Evolutionary conservation across 768 basidiomycete genomes (phyloP), one percentile per base, ranked within the genome.

Genomic region (Rhodotorula kratochvilovae): DNA sequence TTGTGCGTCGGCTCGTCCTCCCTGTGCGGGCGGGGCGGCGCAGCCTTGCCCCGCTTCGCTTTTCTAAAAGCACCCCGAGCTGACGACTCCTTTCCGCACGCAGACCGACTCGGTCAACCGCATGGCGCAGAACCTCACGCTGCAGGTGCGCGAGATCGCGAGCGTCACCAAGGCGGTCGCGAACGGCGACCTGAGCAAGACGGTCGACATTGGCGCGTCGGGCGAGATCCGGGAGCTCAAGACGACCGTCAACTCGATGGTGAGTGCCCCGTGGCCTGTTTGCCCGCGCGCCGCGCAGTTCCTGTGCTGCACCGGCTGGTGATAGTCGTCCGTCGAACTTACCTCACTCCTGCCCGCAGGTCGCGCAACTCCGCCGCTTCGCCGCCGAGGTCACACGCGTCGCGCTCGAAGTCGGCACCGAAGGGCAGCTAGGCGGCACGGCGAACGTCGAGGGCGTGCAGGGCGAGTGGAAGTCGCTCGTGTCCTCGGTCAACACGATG

Each of bases 391-490:
- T 83, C 51, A 82, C 81, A 4, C 78, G 81, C 2, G 78, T 84
- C 50, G 81, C 81, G 42, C 77, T 82, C 54, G 83, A 83, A 67
- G 83, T 84, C 66, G 83, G 83, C 10, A 83, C 83, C 35, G 80
- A 83, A 70, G 83, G 83, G 12, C 80, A 79, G 68, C 58, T 76
- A 15, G 73, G 93, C 70, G 92, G 92, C 64, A 91, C 94, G 78
- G 93, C 93, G 17, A 86, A 85, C 45, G 93, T 95, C 46, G 88
- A 90, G 72, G 91, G 90, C 78, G 92, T 93, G 1, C 90, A 92
- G 79, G 93, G 93, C 27, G 92, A 92, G 15, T 96, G 93, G 93
- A 87, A 88, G 29, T 89, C 91, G 78, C 83, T 96, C 80, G 94
- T 92, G 1, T 83, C 88, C 67, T 91, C 90, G 69, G 92, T 96